Base-by-base conservation (phyloP, 2,329 filamentous ascomycete genomes). In the Thelonectria blattea region DNA sequence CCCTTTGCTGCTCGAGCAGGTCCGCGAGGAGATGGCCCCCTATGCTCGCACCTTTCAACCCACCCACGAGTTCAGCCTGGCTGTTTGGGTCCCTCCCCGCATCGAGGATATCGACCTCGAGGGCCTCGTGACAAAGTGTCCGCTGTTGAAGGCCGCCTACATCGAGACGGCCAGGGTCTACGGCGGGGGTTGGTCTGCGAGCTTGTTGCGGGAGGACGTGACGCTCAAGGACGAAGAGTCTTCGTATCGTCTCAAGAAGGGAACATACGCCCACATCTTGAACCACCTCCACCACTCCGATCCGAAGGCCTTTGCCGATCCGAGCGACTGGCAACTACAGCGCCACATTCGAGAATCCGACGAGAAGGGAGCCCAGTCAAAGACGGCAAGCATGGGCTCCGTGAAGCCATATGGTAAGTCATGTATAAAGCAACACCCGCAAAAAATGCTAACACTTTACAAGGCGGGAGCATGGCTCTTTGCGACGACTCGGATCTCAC, bases 111-210 rank as follows among this genome's bases (percentile, higher is more conserved):
- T 79, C 7, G 76, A 80, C 54, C 20, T 79, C 17, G 69, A 79
- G 1, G 74, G 71, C 0, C 60, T 80, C 3, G 48, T 78, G 18
- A 66, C 65, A 6, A 71, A 72, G 10, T 79, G 77, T 52, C 77
- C 77, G 5, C 62, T 76, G 5, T 72, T 81, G 12, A 74, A 78
- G 50, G 76, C 76, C 1, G 70, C 75, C 2, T 78, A 79, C 43
- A 62, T 78, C 5, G 79, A 81, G 61, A 79, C 77, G 0, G 47
- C 80, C 48, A 69, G 79, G 11, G 51, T 79, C 0, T 79, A 80
- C 27, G 73, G 76, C 15, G 71, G 72, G 14, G 65, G 69, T 3
- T 76, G 75, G 73, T 65, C 68, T 1, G 65, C 74, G 46, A 73
- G 69, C 18, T 66, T 63, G 42, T 54, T 77, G 39, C 66, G 68